Evolutionary conservation across 805 yeast species (phyloP), one percentile per base, ranked within the genome.

Genomic region (Saccharomycopsis fermentans): DNA sequence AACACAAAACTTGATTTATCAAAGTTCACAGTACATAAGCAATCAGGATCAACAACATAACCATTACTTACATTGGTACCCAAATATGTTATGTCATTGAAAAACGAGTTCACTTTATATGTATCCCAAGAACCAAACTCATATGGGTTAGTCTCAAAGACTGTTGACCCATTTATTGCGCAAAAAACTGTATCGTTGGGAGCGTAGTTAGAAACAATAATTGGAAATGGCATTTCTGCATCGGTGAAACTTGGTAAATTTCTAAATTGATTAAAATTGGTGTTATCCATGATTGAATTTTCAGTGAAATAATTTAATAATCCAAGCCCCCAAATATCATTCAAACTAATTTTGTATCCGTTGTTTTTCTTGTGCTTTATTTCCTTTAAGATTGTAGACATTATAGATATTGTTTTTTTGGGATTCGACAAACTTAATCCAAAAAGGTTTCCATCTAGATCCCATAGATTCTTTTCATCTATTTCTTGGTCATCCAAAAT

Each of bases 111-210:
- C 58, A 88, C 70, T 16, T 43, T 43, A 1, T 85, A 74, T 14
- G 90, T 87, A 67, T 90, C 96, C 96, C 96, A 90, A 4, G 94
- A 83, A 14, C 97, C 97, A 66, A 90, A 71, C 68, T 85, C 87
- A 65, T 74, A 84, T 12, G 88, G 86, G 26, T 72, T 73, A 58
- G 75, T 64, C 58, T 78, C 62, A 24, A 59, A 50, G 9, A 37
- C 76, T 0, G 91, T 84, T 3, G 52, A 80, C 72, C 85, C 86
- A 36, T 68, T 67, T 59, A 77, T 73, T 55, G 84, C 76, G 95
- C 83, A 73, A 79, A 76, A 55, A 86, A 71, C 54, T 84, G 75
- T 73, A 70, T 88, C 75, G 17, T 32, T 39, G 8, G 58, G 58
- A 9, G 51, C 56, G 52, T 87, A 87, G 65, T 81, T 82, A 14